Conservation (phyloP, 2,329 filamentous ascomycete species). For the Cercospora janseana region DNA sequence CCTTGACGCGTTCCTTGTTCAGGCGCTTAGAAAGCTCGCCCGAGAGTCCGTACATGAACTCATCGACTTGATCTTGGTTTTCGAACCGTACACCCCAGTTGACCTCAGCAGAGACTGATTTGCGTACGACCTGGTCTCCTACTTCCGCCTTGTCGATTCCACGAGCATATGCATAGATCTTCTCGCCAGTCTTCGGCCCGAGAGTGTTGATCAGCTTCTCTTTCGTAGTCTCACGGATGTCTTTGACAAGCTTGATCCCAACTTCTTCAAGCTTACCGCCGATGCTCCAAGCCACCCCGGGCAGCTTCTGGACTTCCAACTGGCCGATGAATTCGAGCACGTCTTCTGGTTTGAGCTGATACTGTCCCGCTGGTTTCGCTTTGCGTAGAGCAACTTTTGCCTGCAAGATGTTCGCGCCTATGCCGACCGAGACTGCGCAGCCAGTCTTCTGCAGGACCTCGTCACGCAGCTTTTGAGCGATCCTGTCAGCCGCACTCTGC, state of each 20-base stretch:
- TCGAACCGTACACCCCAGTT: constrained; percentile 98
- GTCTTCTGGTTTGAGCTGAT: constrained; percentile 79
- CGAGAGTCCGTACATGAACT: constrained; percentile 82
- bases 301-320: constrained; percentile 75
- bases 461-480: constrained; percentile 66
- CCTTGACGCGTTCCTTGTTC: constrained; percentile 79
- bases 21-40: constrained; percentile 80
- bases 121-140: constrained; percentile 78
- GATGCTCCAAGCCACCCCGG: constrained; percentile 89
- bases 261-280: constrained; percentile 84
- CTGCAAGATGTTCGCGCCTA: constrained; percentile 83
- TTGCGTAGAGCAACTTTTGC: constrained; percentile 88
- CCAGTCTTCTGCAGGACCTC: constrained; percentile 71
- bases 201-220: constrained; percentile 71
- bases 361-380: constrained; percentile 92
- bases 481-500: constrained; percentile 71
- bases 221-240: constrained; percentile 72
- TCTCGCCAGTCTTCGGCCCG: constrained; percentile 90
- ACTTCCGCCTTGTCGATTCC: constrained; percentile 86
- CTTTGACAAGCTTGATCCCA: constrained; percentile 76
- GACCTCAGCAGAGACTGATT: constrained; percentile 94
- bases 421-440: constrained; percentile 88
- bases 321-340: constrained; percentile 73
- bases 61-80: constrained; percentile 86
- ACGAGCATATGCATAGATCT: constrained; percentile 82